Conservation (phyloP, 495 filamentous ascomycete genomes). For the Talaromyces wortmannii region DNA sequence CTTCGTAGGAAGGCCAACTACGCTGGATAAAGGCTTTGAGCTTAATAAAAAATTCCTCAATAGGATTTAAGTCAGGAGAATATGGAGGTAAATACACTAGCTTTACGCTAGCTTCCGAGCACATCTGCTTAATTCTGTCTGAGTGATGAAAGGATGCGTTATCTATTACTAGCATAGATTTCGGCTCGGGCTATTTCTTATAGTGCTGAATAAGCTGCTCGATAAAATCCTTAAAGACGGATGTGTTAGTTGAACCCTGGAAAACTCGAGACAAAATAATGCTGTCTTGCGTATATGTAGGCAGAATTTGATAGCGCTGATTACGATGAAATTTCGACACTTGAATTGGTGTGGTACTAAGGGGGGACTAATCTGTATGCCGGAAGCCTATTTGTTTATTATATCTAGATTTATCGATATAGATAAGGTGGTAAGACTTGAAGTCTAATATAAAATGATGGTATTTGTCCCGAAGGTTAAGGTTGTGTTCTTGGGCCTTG, state of each 20-base stretch:
- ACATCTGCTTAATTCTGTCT: conserved; percentile 20
- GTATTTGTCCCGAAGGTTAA: no score
- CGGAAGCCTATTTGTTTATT: conserved; percentile 14
- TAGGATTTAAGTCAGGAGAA: conserved; percentile 20
- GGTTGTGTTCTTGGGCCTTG: no score
- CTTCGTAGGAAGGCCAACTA: not conserved
- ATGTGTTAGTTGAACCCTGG: conserved; percentile 19
- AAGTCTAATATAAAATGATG: conserved; percentile 15
- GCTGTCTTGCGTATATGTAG: conserved; percentile 22
- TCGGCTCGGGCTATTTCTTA: conserved; percentile 20
- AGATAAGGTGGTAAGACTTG: conserved; percentile 16
- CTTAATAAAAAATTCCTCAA: conserved; percentile 8
- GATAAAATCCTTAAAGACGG: conserved; percentile 24
- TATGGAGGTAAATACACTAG: conserved; percentile 24
- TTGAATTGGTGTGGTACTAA: conserved; percentile 16
- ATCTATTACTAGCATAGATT: conserved; percentile 25
- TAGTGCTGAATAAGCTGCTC: conserved; percentile 21
- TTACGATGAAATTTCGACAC: conserved; percentile 15
- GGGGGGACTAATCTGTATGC: conserved; percentile 12
- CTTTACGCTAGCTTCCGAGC: conserved; percentile 17
- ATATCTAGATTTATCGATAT: conserved; percentile 19
- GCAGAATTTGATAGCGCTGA: conserved; percentile 23
- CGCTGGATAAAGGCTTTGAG: conserved; percentile 8
- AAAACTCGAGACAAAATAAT: conserved; percentile 18
- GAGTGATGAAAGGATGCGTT: conserved; percentile 23